These are phyloP conservation scores for Henckelia pumila DNA, from an alignment of 257 asterid species.

Conservation along the genomic window DNA sequence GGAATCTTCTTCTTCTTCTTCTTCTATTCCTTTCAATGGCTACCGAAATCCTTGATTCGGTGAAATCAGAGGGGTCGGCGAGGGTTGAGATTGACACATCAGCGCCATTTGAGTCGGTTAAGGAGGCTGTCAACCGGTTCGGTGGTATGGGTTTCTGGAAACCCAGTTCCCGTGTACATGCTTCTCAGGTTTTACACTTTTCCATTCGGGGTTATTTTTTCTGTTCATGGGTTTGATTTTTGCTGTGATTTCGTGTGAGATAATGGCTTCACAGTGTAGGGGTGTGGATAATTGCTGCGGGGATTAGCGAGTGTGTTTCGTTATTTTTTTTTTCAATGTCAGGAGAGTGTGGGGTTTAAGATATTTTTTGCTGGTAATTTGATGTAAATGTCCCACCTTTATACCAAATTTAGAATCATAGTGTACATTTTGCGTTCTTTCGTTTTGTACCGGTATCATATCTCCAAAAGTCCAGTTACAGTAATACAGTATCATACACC, in stretches of 20 bases:
- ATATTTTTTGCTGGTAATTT: not conserved
- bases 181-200: not conserved
- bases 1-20: not conserved
- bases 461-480: not conserved
- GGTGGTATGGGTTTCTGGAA: constrained; percentile 60
- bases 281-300: too few species aligned
- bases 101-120: constrained; percentile 49
- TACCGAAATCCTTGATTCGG: too few species aligned
- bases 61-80: not conserved
- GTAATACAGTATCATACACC: too few species aligned
- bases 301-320: too few species aligned
- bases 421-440: not conserved
- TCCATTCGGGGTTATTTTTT: too few species aligned
- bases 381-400: not conserved
- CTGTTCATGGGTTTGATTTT: not conserved
- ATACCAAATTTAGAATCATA: not conserved
- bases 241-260: not conserved
- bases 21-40: not conserved
- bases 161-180: constrained; percentile 26
- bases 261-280: too few species aligned
- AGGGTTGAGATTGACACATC: constrained; percentile 50
- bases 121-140: constrained; percentile 44
- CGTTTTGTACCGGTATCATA: not conserved
- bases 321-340: too few species aligned
- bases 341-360: too few species aligned